Evolutionary conservation across 2,329 filamentous ascomycete species (phyloP).

Genomic region (Botrytis elliptica): DNA sequence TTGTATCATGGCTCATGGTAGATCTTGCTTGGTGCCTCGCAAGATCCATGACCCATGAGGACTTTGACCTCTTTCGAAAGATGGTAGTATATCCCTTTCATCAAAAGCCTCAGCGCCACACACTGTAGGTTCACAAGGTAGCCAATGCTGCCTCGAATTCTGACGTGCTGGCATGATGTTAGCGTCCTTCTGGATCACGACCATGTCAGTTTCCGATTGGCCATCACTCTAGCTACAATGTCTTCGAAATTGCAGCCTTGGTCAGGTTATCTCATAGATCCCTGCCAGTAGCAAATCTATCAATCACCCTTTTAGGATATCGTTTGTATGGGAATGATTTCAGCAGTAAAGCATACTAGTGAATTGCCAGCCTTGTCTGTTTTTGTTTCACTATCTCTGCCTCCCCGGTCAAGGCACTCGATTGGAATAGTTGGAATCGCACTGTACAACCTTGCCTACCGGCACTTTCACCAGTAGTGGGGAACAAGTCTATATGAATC

Average conservation of each 20-base stretch:
- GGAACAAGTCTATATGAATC: conserved; percentile 16
- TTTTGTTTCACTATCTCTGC: conserved; percentile 17
- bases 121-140: conserved; percentile 23
- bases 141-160: conserved; percentile 14
- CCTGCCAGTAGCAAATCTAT: conserved; percentile 1
- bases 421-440: conserved; percentile 18
- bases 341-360: conserved; percentile 11
- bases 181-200: background rate
- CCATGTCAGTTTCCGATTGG: conserved; percentile 12
- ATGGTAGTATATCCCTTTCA: conserved; percentile 24
- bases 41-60: conserved; percentile 35
- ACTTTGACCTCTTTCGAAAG: conserved; percentile 35
- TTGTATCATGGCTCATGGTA: conserved; percentile 25
- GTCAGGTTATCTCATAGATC: conserved; percentile 6
- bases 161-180: conserved; percentile 10
- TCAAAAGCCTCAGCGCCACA: conserved; percentile 31
- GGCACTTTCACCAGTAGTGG: conserved; percentile 4
- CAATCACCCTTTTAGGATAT: conserved; percentile 11
- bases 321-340: conserved; percentile 2
- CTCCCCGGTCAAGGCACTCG: conserved; percentile 11
- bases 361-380: conserved; percentile 9
- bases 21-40: conserved; percentile 35
- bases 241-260: conserved; percentile 17
- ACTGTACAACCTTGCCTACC: background rate
- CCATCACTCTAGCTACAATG: background rate